Conservation (phyloP, 805 yeast species). For the Monosporozyma siamensis region DNA sequence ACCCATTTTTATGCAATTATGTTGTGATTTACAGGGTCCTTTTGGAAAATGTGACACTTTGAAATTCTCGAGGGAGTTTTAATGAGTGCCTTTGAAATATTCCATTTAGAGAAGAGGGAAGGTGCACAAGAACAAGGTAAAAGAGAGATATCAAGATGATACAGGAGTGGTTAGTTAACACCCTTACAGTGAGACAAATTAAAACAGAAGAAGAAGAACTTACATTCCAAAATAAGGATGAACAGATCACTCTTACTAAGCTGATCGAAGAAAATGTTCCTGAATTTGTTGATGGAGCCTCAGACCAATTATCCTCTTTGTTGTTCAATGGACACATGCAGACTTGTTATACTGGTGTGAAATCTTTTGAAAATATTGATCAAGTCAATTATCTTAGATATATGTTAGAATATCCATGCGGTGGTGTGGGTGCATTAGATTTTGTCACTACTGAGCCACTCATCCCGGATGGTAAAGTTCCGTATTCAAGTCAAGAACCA, state of each 20-base stretch:
- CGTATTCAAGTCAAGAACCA: conserved; percentile 31
- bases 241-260: conserved; percentile 13
- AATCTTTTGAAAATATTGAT: conserved; percentile 38
- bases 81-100: too few relatives aligned
- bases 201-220: neutral
- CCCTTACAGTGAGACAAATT: conserved; percentile 6
- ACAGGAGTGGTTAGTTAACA: conserved; percentile 2
- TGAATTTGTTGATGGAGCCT: conserved; percentile 36
- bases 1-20: too few relatives aligned
- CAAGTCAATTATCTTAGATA: conserved; percentile 55
- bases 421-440: conserved; percentile 65
- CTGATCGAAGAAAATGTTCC: conserved; percentile 34
- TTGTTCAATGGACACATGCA: conserved; percentile 62
- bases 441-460: conserved; percentile 29
- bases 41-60: neutral
- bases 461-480: neutral
- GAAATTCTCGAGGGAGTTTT: neutral
- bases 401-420: conserved; percentile 44
- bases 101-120: too few relatives aligned
- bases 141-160: neutral
- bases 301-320: conserved; percentile 45
- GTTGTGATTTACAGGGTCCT: neutral
- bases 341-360: conserved; percentile 51
- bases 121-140: too few relatives aligned
- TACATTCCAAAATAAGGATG: neutral